phyloP scores from a whole-genome alignment of 108 stramenopile species.

The Nitzschia sp. region DNA sequence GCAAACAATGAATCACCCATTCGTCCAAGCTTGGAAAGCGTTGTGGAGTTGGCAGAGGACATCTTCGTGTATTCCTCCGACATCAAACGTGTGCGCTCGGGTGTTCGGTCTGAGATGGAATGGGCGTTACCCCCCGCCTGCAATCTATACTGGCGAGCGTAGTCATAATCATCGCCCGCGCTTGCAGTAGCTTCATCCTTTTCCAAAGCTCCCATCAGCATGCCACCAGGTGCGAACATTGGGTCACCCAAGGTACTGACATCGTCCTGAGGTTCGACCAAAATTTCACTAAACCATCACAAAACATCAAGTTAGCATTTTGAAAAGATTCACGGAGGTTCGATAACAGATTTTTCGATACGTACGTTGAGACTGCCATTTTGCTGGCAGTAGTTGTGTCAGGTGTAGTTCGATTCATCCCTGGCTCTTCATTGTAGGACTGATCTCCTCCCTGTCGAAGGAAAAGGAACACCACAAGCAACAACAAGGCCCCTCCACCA shows the following conservation, averaged over 20 bases:
- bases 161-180: slow-evolving; percentile 63
- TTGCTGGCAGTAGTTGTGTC: neutral
- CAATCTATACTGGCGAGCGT: slow-evolving; percentile 43
- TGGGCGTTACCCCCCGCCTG: slow-evolving; percentile 7
- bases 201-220: slow-evolving; percentile 42
- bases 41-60: slow-evolving; percentile 21
- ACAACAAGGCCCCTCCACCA: slow-evolving; percentile 38
- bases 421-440: neutral
- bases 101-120: slow-evolving; percentile 2
- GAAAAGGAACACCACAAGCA: slow-evolving; percentile 24
- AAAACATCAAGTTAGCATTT: slow-evolving; percentile 2
- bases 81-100: slow-evolving; percentile 13
- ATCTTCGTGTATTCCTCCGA: slow-evolving; percentile 36
- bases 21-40: slow-evolving; percentile 25
- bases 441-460: slow-evolving; percentile 3
- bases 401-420: neutral
- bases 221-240: slow-evolving; percentile 62
- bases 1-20: slow-evolving; percentile 49
- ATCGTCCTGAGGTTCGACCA: slow-evolving; percentile 73
- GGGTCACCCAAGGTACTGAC: slow-evolving; percentile 83
- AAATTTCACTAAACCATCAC: slow-evolving; percentile 33
- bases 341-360: neutral
- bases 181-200: slow-evolving; percentile 51
- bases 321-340: neutral
- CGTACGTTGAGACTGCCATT: slow-evolving; percentile 16